Conservation (phyloP, 1,284 basidiomycete genomes). For the Pseudomicrostroma phylloplanum region DNA sequence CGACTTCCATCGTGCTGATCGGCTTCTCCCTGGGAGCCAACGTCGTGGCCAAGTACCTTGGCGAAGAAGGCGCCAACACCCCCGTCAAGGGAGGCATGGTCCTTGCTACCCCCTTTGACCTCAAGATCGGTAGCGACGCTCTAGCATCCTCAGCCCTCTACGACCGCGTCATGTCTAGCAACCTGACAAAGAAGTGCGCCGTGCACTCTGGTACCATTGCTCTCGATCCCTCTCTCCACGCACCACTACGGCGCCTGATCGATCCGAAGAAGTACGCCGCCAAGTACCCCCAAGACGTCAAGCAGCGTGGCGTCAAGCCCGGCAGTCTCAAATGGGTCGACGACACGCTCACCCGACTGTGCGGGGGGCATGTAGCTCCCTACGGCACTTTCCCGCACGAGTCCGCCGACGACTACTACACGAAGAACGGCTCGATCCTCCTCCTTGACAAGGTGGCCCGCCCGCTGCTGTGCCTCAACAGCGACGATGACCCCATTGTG, state of each 20-base stretch:
- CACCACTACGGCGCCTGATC: slow-evolving; percentile 27
- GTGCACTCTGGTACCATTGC: slow-evolving; percentile 34
- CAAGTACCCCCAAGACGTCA: neutral
- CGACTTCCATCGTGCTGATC: slow-evolving; percentile 72
- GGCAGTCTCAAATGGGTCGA: slow-evolving; percentile 53
- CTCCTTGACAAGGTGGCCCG: slow-evolving; percentile 34
- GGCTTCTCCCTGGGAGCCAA: slow-evolving; percentile 93
- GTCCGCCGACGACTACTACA: slow-evolving; percentile 74
- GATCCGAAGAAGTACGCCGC: slow-evolving; percentile 15
- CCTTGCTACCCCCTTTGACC: slow-evolving; percentile 75
- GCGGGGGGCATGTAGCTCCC: slow-evolving; percentile 62
- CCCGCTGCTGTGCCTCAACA: slow-evolving; percentile 69
- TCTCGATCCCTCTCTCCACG: slow-evolving; percentile 33
- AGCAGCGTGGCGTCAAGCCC: slow-evolving; percentile 4
- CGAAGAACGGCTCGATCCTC: slow-evolving; percentile 33
- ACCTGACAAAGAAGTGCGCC: slow-evolving; percentile 57
- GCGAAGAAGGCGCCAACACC: slow-evolving; percentile 71
- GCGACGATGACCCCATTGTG: slow-evolving; percentile 82
- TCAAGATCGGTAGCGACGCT: slow-evolving; percentile 54
- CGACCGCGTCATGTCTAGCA: slow-evolving; percentile 73
- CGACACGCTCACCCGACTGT: slow-evolving; percentile 63
- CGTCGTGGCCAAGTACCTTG: slow-evolving; percentile 83
- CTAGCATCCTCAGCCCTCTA: slow-evolving; percentile 62
- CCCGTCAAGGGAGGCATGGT: slow-evolving; percentile 66
- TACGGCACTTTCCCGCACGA: slow-evolving; percentile 47